Percentiles rank a stretch among this genome's conserved stretches.
phyloP scores from a whole-genome alignment of 148 eudicot genomes.

The Vaccinium vitisidaea region DNA sequence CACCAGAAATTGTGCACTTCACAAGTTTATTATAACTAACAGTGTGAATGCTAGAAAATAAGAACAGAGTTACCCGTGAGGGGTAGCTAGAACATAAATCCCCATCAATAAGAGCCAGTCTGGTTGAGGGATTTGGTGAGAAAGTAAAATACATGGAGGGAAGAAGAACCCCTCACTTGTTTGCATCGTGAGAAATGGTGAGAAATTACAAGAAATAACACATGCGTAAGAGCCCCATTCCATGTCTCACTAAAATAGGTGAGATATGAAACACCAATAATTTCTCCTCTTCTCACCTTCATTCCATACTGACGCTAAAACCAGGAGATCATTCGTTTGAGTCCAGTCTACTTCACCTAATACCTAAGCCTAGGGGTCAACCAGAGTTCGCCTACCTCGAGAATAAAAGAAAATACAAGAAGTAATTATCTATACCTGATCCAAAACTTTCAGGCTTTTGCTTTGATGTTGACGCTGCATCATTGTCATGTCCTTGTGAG shows the following conservation, averaged over 20 bases:
- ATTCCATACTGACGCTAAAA: neutral
- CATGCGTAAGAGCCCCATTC: neutral
- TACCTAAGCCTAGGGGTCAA: neutral
- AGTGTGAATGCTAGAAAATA: neutral
- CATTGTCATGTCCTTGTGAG: conserved; percentile 23
- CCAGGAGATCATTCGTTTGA: neutral
- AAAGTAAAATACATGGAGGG: neutral
- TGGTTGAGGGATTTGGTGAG: neutral
- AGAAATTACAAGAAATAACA: neutral
- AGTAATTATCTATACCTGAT: conserved; percentile 36
- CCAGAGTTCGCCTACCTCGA: neutral
- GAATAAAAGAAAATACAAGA: neutral
- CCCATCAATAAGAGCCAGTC: neutral
- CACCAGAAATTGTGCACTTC: neutral
- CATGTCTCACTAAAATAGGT: neutral
- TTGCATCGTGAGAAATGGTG: neutral
- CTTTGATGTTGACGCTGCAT: conserved; percentile 52
- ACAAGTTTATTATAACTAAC: neutral
- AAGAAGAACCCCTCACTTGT: neutral
- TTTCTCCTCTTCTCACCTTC: neutral
- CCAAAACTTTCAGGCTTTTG: conserved; percentile 31
- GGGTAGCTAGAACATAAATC: neutral
- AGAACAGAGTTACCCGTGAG: neutral
- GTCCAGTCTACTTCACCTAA: neutral
- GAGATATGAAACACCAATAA: neutral